Evolutionary conservation across 805 yeast genomes (phyloP), one percentile per base, ranked within the genome.

Genomic region (Brettanomyces nanus): DNA sequence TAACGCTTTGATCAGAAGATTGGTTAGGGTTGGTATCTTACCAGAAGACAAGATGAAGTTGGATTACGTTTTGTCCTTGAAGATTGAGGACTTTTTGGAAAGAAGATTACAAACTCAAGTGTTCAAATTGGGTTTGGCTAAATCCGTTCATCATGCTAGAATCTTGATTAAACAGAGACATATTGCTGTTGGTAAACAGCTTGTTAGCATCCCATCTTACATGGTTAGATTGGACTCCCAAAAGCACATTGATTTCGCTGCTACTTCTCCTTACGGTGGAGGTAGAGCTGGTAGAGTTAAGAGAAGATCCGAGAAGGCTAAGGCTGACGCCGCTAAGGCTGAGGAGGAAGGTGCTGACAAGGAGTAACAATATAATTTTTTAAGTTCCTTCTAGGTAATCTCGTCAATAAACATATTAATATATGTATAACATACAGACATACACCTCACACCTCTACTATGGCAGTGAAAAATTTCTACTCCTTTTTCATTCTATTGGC

Each of bases 31-130:
- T 56, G 98, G 98, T 85, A 95, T 92, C 67, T 81, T 92, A 68
- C 75, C 95, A 55, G 98, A 92, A 77, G 97, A 92, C 80, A 90
- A 84, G 77, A 89, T 89, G 96, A 92, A 92, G 80, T 87, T 92
- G 73, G 98, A 92, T 92, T 92, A 92, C 75, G 98, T 92, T 62
- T 82, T 92, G 71, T 97, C 98, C 64, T 82, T 92, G 66, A 84
- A 85, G 71, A 75, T 85, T 63, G 98, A 92, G 79, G 98, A 92
- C 74, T 92, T 92, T 92, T 82, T 92, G 74, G 98, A 92, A 80
- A 87, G 98, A 82, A 85, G 98, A 80, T 81, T 92, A 71, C 98
- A 92, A 80, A 92, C 98, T 67, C 98, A 92, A 78, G 98, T 92
- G 54, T 92, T 90, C 95, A 92, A 90, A 80, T 83, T 87, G 62